Evolutionary conservation across 345 rosid species (phyloP).

Genomic region (Nasturtium officinale): DNA sequence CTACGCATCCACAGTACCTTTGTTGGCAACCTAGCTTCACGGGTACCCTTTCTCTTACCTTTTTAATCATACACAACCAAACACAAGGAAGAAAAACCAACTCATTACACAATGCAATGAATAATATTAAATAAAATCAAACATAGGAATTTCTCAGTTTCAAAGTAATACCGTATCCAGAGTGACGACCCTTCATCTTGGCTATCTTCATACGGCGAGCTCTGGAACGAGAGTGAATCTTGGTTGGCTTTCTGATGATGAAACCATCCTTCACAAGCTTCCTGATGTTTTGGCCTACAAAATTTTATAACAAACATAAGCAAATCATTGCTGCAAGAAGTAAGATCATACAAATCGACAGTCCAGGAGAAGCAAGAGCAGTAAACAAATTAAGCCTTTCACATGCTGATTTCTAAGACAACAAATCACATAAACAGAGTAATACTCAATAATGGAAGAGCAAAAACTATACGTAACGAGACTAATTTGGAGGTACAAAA

Average conservation of each 20-base stretch:
- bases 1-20: constrained; percentile 59
- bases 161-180: constrained; percentile 70
- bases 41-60: constrained; percentile 48
- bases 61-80: not conserved
- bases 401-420: not conserved
- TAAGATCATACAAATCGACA: not conserved
- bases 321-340: not conserved
- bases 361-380: not conserved
- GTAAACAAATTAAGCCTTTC: not conserved
- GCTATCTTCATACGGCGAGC: constrained; percentile 95
- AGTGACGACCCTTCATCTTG: constrained; percentile 94
- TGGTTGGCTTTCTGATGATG: constrained; percentile 93
- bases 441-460: not conserved
- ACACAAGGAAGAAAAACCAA: not conserved
- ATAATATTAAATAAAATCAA: too few relatives aligned
- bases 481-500: not conserved
- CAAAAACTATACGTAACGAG: not conserved
- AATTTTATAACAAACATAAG: not conserved
- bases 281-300: constrained; percentile 79
- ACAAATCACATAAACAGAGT: not conserved
- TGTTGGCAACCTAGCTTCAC: constrained; percentile 46
- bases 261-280: constrained; percentile 97
- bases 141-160: not conserved
- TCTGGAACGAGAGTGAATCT: constrained; percentile 95
- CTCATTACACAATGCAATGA: not conserved